Evolutionary conservation across 2,329 filamentous ascomycete species (phyloP).

Genomic region (Escovopsis sp.): DNA sequence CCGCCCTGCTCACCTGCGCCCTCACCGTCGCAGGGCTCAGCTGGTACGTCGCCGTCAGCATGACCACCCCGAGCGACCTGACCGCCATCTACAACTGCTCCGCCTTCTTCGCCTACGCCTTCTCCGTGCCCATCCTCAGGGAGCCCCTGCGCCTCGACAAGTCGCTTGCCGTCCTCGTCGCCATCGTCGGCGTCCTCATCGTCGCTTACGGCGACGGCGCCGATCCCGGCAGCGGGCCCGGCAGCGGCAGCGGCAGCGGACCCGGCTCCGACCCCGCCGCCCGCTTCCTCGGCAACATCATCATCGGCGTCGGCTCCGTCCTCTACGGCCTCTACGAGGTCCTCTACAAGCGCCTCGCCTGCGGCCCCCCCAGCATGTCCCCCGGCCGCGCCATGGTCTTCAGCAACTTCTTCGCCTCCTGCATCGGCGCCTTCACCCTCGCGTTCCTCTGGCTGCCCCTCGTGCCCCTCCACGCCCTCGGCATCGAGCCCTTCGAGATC

Average conservation of each 20-base stretch:
- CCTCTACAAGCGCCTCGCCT: slow-evolving; percentile 84
- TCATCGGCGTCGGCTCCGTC: slow-evolving; percentile 82
- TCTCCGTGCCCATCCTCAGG: slow-evolving; percentile 77
- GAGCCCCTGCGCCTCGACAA: slow-evolving; percentile 79
- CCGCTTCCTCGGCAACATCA: slow-evolving; percentile 69
- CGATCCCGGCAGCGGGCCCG: slow-evolving; percentile 1
- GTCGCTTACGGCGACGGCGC: slow-evolving; percentile 79
- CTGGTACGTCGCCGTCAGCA: slow-evolving; percentile 89
- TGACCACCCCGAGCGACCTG: slow-evolving; percentile 85
- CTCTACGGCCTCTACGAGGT: slow-evolving; percentile 97
- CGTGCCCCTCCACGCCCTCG: slow-evolving; percentile 64
- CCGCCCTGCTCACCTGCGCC: slow-evolving; percentile 66
- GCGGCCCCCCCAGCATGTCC: slow-evolving; percentile 76
- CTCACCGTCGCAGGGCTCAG: slow-evolving; percentile 82
- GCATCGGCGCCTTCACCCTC: slow-evolving; percentile 79
- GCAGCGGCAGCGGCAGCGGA: slow-evolving; percentile 14
- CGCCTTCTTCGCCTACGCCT: slow-evolving; percentile 96
- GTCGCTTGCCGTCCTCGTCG: slow-evolving; percentile 70
- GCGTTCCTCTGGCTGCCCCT: slow-evolving; percentile 83
- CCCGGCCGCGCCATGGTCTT: slow-evolving; percentile 90
- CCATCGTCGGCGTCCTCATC: slow-evolving; percentile 80
- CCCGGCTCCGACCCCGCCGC: slow-evolving; percentile 41
- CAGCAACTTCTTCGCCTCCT: slow-evolving; percentile 77
- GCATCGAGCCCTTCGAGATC: slow-evolving; percentile 69
- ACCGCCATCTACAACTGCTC: slow-evolving; percentile 99